Conservation (phyloP, 352 stramenopile species). For the Pythium sukuiense region DNA sequence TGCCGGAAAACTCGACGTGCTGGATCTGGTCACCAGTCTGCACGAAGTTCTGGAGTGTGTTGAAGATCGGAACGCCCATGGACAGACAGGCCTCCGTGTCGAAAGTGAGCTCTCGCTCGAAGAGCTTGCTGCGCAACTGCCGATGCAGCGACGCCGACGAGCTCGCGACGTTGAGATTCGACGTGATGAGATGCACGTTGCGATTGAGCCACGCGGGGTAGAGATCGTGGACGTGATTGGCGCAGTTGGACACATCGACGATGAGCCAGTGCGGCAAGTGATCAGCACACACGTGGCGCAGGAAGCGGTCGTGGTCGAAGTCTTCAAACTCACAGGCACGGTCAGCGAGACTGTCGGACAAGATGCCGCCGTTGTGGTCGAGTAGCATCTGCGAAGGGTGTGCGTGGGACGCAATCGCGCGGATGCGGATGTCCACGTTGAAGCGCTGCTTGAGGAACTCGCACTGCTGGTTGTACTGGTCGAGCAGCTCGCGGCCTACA, state of each 20-base stretch:
- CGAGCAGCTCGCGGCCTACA: constrained; percentile 87
- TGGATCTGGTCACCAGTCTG: constrained; percentile 91
- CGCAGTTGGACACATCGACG: constrained; percentile 93
- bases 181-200: constrained; percentile 93
- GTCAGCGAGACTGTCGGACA: constrained; percentile 36
- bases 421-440: constrained; percentile 84
- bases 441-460: constrained; percentile 80
- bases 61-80: constrained; percentile 91
- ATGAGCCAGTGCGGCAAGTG: constrained; percentile 93
- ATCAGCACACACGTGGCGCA: constrained; percentile 79
- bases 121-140: constrained; percentile 65
- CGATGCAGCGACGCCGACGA: constrained; percentile 72
- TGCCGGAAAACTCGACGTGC: constrained; percentile 90
- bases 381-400: constrained; percentile 58
- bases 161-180: constrained; percentile 90
- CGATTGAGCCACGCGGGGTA: constrained; percentile 90
- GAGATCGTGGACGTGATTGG: constrained; percentile 69
- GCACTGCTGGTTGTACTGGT: constrained; percentile 84
- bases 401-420: constrained; percentile 68
- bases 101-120: constrained; percentile 89
- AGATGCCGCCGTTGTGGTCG: constrained; percentile 61
- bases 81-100: constrained; percentile 77
- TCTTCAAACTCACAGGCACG: constrained; percentile 26
- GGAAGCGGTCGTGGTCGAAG: constrained; percentile 71
- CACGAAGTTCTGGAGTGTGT: constrained; percentile 92